Percentiles rank a stretch among this genome's conserved stretches.
Evolutionary conservation across 208 protist species (phyloP).

Genomic region (Crithidia fasciculata): DNA sequence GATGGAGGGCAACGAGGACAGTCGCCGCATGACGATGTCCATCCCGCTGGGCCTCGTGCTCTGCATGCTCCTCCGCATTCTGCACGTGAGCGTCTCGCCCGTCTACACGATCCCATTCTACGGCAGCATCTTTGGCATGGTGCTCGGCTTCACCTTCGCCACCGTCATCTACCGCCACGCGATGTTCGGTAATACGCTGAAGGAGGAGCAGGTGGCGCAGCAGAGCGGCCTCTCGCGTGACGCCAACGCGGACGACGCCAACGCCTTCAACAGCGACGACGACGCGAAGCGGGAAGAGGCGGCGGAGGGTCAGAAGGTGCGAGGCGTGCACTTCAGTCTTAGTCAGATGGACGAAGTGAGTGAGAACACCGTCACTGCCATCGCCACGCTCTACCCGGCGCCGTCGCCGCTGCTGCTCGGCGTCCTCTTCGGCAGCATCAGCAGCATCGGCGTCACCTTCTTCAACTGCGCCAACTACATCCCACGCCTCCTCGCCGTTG

Average conservation of each 20-base stretch:
- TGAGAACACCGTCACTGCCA: constrained; percentile 50
- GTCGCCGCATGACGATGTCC: constrained; percentile 56
- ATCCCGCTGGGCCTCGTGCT: constrained; percentile 68
- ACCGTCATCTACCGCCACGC: constrained; percentile 66
- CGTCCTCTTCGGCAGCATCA: constrained; percentile 48
- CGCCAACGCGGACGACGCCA: background rate
- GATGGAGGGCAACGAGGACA: constrained; percentile 53
- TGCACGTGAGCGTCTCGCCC: constrained; percentile 58
- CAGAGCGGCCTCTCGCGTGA: background rate
- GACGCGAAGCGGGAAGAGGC: constrained; percentile 10
- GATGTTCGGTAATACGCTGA: constrained; percentile 60
- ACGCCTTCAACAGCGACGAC: background rate
- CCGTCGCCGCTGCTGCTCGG: constrained; percentile 44
- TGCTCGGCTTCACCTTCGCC: constrained; percentile 63
- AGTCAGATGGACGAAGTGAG: constrained; percentile 34
- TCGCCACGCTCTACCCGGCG: constrained; percentile 51
- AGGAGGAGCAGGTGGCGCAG: constrained; percentile 21
- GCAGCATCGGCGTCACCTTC: constrained; percentile 51
- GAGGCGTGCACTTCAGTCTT: constrained; percentile 25
- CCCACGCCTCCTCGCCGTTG: constrained; percentile 71
- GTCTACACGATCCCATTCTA: constrained; percentile 70
- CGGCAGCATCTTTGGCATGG: constrained; percentile 59
- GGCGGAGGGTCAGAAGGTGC: background rate
- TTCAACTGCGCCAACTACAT: constrained; percentile 75
- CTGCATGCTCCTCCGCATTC: constrained; percentile 77